Conservation (phyloP, 768 basidiomycete species). For the Astraeus odoratus region DNA sequence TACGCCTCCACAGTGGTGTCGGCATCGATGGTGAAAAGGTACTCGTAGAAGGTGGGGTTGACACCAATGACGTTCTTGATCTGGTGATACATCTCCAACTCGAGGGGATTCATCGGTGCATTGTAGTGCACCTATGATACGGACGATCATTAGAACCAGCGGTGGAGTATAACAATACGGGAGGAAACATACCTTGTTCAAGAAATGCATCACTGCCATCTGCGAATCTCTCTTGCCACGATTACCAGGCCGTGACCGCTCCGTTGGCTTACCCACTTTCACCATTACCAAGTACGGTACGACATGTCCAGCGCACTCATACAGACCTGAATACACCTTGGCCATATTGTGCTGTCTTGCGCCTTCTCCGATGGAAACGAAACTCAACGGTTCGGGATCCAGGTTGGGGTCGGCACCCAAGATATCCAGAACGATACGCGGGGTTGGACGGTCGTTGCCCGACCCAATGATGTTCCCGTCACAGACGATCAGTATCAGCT, state of each 20-base stretch:
- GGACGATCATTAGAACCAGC: too few relatives aligned
- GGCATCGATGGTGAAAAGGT: conserved; percentile 87
- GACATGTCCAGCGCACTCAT: conserved; percentile 91
- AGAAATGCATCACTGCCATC: conserved; percentile 92
- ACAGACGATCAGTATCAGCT: conserved; percentile 87
- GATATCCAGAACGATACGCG: conserved; percentile 93
- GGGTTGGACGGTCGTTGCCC: conserved; percentile 94
- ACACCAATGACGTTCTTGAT: conserved; percentile 99
- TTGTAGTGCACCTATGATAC: conserved; percentile 99
- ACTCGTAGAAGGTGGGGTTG: conserved; percentile 98
- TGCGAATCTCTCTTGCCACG: conserved; percentile 98
- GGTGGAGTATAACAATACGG: background rate
- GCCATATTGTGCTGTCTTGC: conserved; percentile 97
- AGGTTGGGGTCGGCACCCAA: conserved; percentile 89
- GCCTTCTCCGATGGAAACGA: conserved; percentile 90
- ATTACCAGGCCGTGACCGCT: conserved; percentile 90
- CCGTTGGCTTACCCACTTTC: conserved; percentile 94
- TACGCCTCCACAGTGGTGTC: conserved; percentile 89
- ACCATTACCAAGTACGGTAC: conserved; percentile 90
- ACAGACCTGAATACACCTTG: conserved; percentile 94
- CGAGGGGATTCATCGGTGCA: conserved; percentile 91
- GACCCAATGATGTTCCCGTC: conserved; percentile 98
- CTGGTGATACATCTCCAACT: conserved; percentile 98
- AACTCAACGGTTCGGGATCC: conserved; percentile 93
- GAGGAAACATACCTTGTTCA: conserved; percentile 70